Conservation (phyloP, 2,329 filamentous ascomycete species). For the Fonsecaea erecta region DNA sequence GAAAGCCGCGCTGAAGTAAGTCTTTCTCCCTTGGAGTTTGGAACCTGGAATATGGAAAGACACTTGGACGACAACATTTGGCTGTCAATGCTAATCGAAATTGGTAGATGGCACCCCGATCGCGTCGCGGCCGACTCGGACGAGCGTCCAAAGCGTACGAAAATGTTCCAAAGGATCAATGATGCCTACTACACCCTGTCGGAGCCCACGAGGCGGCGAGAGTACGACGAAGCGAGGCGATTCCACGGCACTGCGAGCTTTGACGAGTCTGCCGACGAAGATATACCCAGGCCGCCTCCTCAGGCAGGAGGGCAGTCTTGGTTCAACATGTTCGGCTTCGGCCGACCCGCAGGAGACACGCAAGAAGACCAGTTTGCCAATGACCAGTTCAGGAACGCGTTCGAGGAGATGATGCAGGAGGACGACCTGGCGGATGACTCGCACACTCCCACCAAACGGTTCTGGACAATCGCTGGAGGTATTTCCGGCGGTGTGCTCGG, state of each 20-base stretch:
- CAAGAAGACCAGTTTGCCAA: conserved; percentile 61
- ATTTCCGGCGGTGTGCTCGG: conserved; percentile 87
- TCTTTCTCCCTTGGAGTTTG: background rate
- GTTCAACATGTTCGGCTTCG: conserved; percentile 68
- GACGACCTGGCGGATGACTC: conserved; percentile 76
- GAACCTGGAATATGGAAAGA: background rate
- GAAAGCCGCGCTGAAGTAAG: conserved; percentile 75
- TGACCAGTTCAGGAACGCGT: conserved; percentile 83
- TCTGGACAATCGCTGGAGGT: conserved; percentile 87
- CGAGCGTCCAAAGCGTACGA: conserved; percentile 79
- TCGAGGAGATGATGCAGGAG: conserved; percentile 89
- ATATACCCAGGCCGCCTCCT: conserved; percentile 36
- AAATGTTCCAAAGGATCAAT: conserved; percentile 88
- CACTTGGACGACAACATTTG: background rate
- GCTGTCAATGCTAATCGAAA: background rate
- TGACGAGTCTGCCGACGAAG: conserved; percentile 53
- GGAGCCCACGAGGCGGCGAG: conserved; percentile 73
- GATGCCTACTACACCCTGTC: conserved; percentile 93
- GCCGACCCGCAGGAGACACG: conserved; percentile 40
- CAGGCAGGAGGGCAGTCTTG: conserved; percentile 66
- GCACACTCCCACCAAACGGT: conserved; percentile 65
- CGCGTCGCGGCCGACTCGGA: conserved; percentile 82
- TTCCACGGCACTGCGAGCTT: conserved; percentile 58
- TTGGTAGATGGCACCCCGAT: conserved; percentile 74
- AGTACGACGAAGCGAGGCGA: conserved; percentile 78